Evolutionary conservation across 2,329 filamentous ascomycete genomes (phyloP), one percentile per base, ranked within the genome.

Genomic region (Thielaviopsis euricoi): DNA sequence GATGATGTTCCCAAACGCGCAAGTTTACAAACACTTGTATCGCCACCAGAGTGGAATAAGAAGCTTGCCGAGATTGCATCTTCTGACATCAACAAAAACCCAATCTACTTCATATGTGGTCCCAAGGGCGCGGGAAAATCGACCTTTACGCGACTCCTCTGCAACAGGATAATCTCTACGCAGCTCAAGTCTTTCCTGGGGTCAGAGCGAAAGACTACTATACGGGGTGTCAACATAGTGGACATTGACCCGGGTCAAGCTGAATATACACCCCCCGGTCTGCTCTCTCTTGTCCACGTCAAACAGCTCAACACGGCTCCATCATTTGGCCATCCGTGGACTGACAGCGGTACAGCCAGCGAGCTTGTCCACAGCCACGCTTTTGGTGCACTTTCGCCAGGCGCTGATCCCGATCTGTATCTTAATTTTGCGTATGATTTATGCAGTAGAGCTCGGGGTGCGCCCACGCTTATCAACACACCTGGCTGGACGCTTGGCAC

Each of bases 211-310:
- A 58, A 58, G 48, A 26, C 59, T 15, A 59, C 50, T 9, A 43
- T 56, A 46, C 60, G 61, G 52, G 64, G 61, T 50, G 72, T 85
- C 25, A 76, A 74, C 57, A 72, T 85, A n/a, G 74, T 93, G 6
- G 87, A 93, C 63, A 73, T 91, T 10, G 87, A 93, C 65, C 85
- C 86, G 0, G 84, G 83, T 0, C 86, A 89, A 64, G 85, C 87
- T 2, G 87, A 90, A 65, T 89, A 85, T 66, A 79, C 79, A 0
- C 76, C 83, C 1, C 79, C 83, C 0, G 86, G 87, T 0, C 81
- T 85, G 15, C 65, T 91, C 21, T 86, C 86, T 1, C 77, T 91
- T 3, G 71, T 83, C 15, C 74, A 79, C 26, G 69, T 89, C 12
- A 73, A 71, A 1, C 69, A 74, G 29, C 79, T 83, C 0, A 82